phyloP scores from a whole-genome alignment of 23 red algal species.

The Cyanidium caldarium region DNA sequence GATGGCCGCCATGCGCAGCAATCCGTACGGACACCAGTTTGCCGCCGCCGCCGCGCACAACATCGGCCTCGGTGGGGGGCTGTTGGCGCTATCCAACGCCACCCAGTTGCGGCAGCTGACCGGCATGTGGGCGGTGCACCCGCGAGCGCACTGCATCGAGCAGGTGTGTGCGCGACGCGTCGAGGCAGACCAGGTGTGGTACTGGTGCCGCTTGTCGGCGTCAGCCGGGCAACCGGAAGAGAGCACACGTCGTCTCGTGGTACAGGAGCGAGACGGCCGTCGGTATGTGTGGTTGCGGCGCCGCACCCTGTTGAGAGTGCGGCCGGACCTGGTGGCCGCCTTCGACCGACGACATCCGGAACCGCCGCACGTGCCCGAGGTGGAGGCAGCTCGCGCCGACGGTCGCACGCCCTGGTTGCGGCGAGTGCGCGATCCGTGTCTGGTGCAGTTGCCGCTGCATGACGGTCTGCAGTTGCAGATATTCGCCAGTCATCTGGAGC shows the following conservation, averaged over 20 bases:
- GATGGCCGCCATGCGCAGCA: not conserved
- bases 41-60: not conserved
- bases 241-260: not conserved
- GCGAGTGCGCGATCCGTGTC: not conserved
- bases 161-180: not conserved
- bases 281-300: not conserved
- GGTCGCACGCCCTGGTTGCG: not conserved
- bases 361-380: not conserved
- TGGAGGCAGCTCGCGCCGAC: not conserved
- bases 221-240: too few species aligned
- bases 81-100: not conserved
- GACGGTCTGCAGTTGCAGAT: not conserved
- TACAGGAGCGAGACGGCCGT: not conserved
- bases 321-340: not conserved
- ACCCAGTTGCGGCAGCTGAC: not conserved
- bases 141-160: not conserved
- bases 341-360: conserved; percentile 3
- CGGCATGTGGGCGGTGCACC: not conserved
- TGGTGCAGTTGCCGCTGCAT: not conserved
- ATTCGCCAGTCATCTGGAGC: not conserved
- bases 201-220: not conserved
- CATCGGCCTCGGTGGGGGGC: not conserved
- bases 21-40: not conserved
- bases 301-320: not conserved
- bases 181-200: not conserved